Base-by-base conservation (phyloP, 768 basidiomycete genomes). In the Kwoniella europaea region DNA sequence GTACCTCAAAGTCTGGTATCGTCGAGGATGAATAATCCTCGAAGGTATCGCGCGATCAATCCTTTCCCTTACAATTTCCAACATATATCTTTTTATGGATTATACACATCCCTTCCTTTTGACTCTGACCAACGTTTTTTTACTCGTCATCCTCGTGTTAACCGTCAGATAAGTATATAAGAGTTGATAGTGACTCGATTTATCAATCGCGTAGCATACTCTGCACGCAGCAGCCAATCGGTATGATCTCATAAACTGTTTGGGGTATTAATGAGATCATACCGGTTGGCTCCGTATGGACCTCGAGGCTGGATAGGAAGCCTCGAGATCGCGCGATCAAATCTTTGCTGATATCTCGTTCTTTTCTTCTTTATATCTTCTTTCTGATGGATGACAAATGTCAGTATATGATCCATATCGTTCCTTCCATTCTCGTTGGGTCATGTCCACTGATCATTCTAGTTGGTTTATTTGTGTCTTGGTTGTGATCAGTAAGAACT, bases 241-340 rank as follows among this genome's bases (percentile, higher is more conserved):
- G 16, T 58, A 18, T 13, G 27, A 10, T 12, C 20, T 15, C 54
- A 56, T 27, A 1, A 10, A n/a, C 5, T 53, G 52, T 53, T 53
- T 53, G 52, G 52, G 52, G 12, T 53, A 10, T 16, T 53, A 56
- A 20, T 56, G 55, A 24, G n/a, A 1, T 24, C 24, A 12, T 22
- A 56, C 12, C 35, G 57, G 41, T 35, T 35, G 27, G 27, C 29
- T 58, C 57, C 57, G 22, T 58, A 27, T 58, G 57, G 27, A 35
- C 13, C 7, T 58, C 57, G 57, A 58, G 57, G 57, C 57, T 58
- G 2, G 2, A 2, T 27, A 3, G 0, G 1, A 3, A 58, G 57
- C 57, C 27, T 58, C 57, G 57, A 58, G 6, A 18, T 15, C 27
- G 29, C 57, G 57, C 57, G 57, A 58, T 58, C 57, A 58, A 58